A percentile compares a stretch with the other conserved stretches of the same genome.
These are phyloP conservation scores for Sporothrix dimorphospora DNA, from an alignment of 2,329 filamentous ascomycete genomes.

Conservation along the genomic window DNA sequence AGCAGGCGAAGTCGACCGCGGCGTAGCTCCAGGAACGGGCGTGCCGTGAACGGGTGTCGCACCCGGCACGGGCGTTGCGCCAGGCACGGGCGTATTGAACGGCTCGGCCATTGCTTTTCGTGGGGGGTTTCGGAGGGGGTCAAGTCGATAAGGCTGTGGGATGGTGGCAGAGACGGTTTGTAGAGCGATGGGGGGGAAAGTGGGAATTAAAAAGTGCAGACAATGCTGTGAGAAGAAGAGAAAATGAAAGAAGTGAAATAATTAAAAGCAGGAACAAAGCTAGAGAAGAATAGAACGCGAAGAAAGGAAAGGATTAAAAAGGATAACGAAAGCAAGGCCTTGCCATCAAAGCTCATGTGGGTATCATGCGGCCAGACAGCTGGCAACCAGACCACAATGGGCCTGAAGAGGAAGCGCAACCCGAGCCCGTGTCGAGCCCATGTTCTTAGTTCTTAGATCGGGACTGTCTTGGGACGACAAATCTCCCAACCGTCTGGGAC, in stretches of 20 bases:
- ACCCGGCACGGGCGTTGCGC: constrained; percentile 37
- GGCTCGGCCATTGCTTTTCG: constrained; percentile 39
- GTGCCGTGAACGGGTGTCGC: constrained; percentile 38
- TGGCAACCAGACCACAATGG: not conserved
- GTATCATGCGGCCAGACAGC: constrained; percentile 11
- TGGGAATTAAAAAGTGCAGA: not conserved
- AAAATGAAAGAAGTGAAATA: not conserved
- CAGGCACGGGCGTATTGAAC: constrained; percentile 39
- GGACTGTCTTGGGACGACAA: not conserved
- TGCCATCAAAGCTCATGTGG: constrained; percentile 14
- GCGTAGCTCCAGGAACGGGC: constrained; percentile 38
- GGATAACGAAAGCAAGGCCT: not conserved
- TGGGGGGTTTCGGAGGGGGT: not conserved
- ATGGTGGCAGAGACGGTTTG: too few species aligned
- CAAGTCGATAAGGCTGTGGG: not conserved
- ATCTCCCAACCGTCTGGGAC: constrained; percentile 12
- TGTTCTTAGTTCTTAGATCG: not conserved
- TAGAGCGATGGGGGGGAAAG: not conserved
- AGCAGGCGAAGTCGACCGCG: constrained; percentile 38
- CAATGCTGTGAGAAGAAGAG: not conserved
- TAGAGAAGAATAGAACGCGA: not conserved
- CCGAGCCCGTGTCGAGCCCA: not conserved
- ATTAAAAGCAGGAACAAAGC: not conserved
- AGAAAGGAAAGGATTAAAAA: not conserved
- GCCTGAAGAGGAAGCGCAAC: constrained; percentile 1